Evolutionary conservation across 2,329 filamentous ascomycete species (phyloP).

Genomic region (Fusarium sp.): DNA sequence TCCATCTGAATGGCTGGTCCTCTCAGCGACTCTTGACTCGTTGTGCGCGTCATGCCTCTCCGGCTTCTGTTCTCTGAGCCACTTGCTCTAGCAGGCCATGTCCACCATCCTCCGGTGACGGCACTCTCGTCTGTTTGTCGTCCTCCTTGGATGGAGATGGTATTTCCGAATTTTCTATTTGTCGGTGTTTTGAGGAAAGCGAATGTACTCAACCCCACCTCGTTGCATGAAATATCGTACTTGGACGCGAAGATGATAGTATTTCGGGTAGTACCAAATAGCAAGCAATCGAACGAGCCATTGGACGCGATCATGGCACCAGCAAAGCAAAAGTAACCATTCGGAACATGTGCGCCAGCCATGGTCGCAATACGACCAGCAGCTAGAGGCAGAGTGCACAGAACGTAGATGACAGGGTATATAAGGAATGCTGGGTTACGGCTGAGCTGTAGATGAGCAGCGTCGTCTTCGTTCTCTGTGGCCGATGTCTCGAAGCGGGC

Average conservation of each 20-base stretch:
- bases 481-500: constrained; percentile 17
- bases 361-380: constrained; percentile 73
- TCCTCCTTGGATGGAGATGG: constrained; percentile 55
- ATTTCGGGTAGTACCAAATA: constrained; percentile 66
- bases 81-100: constrained; percentile 35
- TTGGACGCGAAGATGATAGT: constrained; percentile 63
- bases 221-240: constrained; percentile 55
- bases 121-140: constrained; percentile 20
- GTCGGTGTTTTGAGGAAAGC: constrained; percentile 60
- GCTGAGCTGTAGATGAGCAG: constrained; percentile 34
- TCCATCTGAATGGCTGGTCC: constrained; percentile 60
- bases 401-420: constrained; percentile 76
- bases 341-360: constrained; percentile 63
- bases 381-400: constrained; percentile 76
- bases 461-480: constrained; percentile 26
- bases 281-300: constrained; percentile 66
- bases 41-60: constrained; percentile 38
- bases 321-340: constrained; percentile 69
- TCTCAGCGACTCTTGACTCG: constrained; percentile 52
- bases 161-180: constrained; percentile 57
- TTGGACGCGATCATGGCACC: constrained; percentile 70
- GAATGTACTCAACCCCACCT: constrained; percentile 65
- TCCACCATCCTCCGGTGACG: constrained; percentile 48
- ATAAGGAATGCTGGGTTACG: constrained; percentile 70
- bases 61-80: constrained; percentile 15